Conservation (phyloP, 2,329 filamentous ascomycete species). For the Leptographium lundbergii region DNA sequence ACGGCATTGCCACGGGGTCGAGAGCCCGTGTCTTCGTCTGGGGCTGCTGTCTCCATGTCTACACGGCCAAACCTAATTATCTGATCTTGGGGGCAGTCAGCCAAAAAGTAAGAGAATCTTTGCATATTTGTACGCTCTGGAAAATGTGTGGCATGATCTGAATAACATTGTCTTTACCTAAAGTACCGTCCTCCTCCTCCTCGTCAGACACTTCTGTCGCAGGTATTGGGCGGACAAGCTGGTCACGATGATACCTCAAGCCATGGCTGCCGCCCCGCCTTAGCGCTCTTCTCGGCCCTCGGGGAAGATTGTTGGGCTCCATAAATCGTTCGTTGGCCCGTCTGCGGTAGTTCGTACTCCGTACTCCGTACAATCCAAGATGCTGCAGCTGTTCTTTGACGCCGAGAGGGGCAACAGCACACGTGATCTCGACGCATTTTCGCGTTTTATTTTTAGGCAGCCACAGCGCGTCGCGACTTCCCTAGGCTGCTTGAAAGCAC, state of each 20-base stretch:
- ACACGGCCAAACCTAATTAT: not conserved
- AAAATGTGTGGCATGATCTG: not conserved
- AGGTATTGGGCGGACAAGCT: not conserved
- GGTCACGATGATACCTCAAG: not conserved
- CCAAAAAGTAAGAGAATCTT: not conserved
- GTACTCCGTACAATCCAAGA: not conserved
- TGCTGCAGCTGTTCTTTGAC: not conserved
- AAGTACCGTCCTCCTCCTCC: not conserved
- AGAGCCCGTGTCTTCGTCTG: not conserved
- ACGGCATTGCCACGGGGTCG: not conserved
- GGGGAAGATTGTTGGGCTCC: constrained; percentile 9
- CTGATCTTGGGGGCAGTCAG: not conserved
- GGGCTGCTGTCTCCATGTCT: not conserved
- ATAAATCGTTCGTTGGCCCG: not conserved
- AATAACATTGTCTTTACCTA: not conserved
- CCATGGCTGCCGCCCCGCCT: constrained; percentile 5
- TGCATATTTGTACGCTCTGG: no score
- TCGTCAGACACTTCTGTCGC: not conserved
- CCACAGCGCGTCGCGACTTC: constrained; percentile 9
- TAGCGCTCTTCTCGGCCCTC: constrained; percentile 7
- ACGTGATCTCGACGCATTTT: constrained; percentile 12
- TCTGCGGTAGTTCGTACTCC: no score
- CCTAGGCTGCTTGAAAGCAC: not conserved
- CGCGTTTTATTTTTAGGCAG: constrained; percentile 10
- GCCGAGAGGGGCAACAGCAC: not conserved